These are phyloP conservation scores for Phyllosticta citribraziliensis DNA, from an alignment of 2,329 filamentous ascomycete species.

Conservation along the genomic window DNA sequence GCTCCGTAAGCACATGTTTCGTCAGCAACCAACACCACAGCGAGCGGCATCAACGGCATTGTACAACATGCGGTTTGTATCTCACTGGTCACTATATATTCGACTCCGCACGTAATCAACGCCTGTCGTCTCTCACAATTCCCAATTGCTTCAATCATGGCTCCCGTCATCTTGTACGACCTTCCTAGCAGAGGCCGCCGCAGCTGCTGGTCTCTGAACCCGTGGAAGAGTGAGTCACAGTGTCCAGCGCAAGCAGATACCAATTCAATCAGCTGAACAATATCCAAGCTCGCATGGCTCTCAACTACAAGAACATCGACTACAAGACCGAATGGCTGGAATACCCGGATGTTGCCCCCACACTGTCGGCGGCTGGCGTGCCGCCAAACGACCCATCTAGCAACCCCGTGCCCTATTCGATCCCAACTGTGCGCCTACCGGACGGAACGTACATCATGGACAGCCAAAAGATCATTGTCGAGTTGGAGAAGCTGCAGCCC, in stretches of 20 bases:
- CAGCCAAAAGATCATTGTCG: conserved; percentile 48
- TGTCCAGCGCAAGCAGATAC: neutral
- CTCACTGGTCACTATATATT: neutral
- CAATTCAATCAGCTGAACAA: neutral
- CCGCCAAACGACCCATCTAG: conserved; percentile 34
- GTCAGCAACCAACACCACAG: neutral
- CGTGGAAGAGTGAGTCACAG: conserved; percentile 54
- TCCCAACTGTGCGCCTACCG: conserved; percentile 46
- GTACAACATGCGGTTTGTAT: neutral
- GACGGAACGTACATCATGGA: conserved; percentile 56
- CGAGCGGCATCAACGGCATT: neutral
- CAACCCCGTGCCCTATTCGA: conserved; percentile 38
- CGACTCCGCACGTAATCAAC: too few species aligned
- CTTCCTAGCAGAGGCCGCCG: conserved; percentile 45
- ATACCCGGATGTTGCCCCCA: conserved; percentile 54
- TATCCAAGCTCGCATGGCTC: conserved; percentile 46
- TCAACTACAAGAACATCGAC: conserved; percentile 59
- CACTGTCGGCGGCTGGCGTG: conserved; percentile 41
- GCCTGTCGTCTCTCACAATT: neutral
- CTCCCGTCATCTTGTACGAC: conserved; percentile 50
- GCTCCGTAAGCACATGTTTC: neutral
- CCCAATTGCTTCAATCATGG: conserved; percentile 12
- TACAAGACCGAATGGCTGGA: conserved; percentile 63
- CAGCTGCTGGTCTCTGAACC: conserved; percentile 55
- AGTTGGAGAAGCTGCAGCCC: conserved; percentile 51